phyloP scores from a whole-genome alignment of 2,329 filamentous ascomycete species.

The Penicillium paneum region DNA sequence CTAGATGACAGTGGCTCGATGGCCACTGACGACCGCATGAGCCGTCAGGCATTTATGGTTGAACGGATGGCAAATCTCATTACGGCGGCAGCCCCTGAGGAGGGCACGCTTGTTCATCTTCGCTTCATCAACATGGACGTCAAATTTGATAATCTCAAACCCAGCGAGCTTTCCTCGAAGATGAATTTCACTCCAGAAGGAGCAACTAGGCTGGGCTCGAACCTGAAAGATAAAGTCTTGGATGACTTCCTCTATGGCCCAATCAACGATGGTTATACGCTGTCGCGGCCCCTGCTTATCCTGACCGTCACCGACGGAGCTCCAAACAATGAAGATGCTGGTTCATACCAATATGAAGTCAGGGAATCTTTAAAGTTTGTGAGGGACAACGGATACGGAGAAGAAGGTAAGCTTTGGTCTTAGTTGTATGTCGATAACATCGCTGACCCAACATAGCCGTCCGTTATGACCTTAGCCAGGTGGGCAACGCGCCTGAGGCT shows the following conservation, averaged over 20 bases:
- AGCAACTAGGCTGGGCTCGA: not conserved
- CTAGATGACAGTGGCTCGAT: not conserved
- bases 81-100: not conserved
- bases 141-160: not conserved
- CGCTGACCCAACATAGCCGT: not conserved
- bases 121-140: not conserved
- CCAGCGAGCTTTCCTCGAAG: not conserved
- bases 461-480: not conserved
- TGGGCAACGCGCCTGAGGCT: not conserved
- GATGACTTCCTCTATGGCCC: not conserved
- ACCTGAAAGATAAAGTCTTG: not conserved
- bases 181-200: not conserved
- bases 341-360: not conserved
- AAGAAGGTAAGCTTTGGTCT: not conserved
- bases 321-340: not conserved
- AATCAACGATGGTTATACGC: not conserved
- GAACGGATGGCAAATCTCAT: not conserved
- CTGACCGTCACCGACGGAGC: not conserved
- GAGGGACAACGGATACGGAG: not conserved
- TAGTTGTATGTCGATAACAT: not conserved
- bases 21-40: not conserved
- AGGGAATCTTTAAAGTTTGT: not conserved
- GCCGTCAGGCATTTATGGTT: not conserved
- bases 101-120: not conserved
- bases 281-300: not conserved